Conservation (phyloP, 2,329 filamentous ascomycete species). For the Gnomoniopsis sp. region DNA sequence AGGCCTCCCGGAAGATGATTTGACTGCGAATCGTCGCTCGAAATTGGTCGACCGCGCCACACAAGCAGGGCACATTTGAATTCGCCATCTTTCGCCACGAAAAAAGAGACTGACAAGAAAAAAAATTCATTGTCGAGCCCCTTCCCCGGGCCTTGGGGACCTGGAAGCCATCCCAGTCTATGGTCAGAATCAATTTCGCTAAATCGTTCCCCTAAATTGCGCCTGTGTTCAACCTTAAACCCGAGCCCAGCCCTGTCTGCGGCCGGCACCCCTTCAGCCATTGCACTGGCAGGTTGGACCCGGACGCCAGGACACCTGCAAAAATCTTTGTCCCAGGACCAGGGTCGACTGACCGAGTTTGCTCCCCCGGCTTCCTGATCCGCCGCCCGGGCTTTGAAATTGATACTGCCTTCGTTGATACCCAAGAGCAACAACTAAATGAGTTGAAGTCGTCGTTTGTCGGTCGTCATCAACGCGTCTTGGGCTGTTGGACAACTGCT, state of each 20-base stretch:
- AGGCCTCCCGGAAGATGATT: conserved; percentile 10
- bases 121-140: conserved; percentile 3
- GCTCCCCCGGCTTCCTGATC: neutral
- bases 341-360: conserved; percentile 9
- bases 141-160: conserved; percentile 12
- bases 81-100: neutral
- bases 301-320: conserved; percentile 1
- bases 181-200: conserved; percentile 18
- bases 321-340: conserved; percentile 7
- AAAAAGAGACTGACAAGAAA: conserved; percentile 6
- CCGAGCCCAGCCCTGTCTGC: neutral
- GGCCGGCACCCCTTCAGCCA: neutral
- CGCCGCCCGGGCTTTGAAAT: neutral
- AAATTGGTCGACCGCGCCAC: neutral
- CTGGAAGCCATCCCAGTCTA: conserved; percentile 8
- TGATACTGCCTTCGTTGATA: no score
- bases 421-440: neutral
- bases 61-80: conserved; percentile 6
- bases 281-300: no score
- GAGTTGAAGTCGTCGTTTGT: neutral
- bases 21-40: conserved; percentile 5
- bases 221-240: conserved; percentile 5
- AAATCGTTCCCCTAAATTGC: conserved; percentile 11
- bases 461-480: no score
- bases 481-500: neutral